Evolutionary conservation across 176 grass and related monocot genomes (phyloP).

Genomic region (Dendrocalamus sinicus): DNA sequence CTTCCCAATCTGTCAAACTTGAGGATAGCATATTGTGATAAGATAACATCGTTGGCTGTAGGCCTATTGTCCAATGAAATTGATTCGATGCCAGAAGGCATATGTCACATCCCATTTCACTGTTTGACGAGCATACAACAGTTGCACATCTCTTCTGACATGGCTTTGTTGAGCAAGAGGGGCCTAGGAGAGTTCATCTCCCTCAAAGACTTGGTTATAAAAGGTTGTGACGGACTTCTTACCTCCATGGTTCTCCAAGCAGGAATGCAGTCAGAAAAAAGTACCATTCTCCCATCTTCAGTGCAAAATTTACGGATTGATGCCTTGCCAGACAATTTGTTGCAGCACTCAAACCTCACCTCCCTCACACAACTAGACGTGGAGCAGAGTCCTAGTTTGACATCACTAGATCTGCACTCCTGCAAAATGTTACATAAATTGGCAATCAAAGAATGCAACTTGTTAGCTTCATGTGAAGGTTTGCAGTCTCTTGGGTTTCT

Average conservation of each 20-base stretch:
- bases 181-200: not conserved
- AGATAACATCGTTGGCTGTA: slow-evolving; percentile 17
- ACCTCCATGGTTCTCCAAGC: not conserved
- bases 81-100: not conserved
- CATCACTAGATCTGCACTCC: slow-evolving; percentile 19
- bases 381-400: slow-evolving; percentile 25
- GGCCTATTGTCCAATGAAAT: not conserved
- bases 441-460: not conserved
- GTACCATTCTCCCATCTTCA: slow-evolving; percentile 15
- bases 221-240: not conserved
- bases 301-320: not conserved
- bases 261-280: not conserved
- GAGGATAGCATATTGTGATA: slow-evolving; percentile 9
- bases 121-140: not conserved
- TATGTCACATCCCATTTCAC: not conserved
- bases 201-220: slow-evolving; percentile 4
- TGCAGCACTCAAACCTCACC: slow-evolving; percentile 10
- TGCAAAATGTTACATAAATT: not conserved
- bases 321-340: not conserved
- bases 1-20: slow-evolving; percentile 29
- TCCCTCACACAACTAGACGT: slow-evolving; percentile 25
- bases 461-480: slow-evolving; percentile 9
- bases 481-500: not conserved
- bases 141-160: slow-evolving; percentile 28
- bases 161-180: not conserved